phyloP scores from a whole-genome alignment of 768 basidiomycete genomes.

The Kwoniella pini region DNA sequence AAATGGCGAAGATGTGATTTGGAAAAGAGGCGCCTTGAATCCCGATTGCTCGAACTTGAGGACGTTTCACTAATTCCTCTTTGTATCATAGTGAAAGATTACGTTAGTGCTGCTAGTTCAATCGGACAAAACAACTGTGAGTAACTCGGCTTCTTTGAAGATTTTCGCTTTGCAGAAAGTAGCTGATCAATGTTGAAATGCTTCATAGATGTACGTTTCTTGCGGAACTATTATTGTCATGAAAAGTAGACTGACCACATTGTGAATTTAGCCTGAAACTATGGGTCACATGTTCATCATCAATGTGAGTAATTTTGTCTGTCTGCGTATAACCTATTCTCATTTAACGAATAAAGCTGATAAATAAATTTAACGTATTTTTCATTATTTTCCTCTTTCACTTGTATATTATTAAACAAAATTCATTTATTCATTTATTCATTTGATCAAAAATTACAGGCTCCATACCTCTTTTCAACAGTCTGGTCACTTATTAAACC shows the following conservation, averaged over 20 bases:
- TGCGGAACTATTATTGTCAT: not conserved
- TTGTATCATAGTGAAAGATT: conserved; percentile 81
- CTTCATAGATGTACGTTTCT: not conserved
- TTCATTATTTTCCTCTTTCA: too few relatives aligned
- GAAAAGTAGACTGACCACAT: not conserved
- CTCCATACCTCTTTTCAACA: conserved; percentile 85
- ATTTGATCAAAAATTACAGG: conserved; percentile 25
- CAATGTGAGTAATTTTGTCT: conserved; percentile 61
- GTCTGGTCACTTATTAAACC: conserved; percentile 88
- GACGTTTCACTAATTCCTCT: too few relatives aligned
- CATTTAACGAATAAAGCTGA: too few relatives aligned
- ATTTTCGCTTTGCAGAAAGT: too few relatives aligned
- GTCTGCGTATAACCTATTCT: too few relatives aligned
- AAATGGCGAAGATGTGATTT: too few relatives aligned
- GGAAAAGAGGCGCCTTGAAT: too few relatives aligned
- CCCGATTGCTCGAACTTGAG: too few relatives aligned
- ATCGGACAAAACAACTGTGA: conserved; percentile 82
- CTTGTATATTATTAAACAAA: too few relatives aligned
- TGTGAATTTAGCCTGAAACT: conserved; percentile 51
- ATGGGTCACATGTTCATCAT: conserved; percentile 99
- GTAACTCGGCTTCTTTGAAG: too few relatives aligned
- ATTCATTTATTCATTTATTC: too few relatives aligned
- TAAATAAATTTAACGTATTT: too few relatives aligned
- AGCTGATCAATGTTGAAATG: not conserved
- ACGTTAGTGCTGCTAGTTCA: conserved; percentile 70